Evolutionary conservation across 2,329 filamentous ascomycete species (phyloP).

Genomic region (Pseudogymnoascus sp.): DNA sequence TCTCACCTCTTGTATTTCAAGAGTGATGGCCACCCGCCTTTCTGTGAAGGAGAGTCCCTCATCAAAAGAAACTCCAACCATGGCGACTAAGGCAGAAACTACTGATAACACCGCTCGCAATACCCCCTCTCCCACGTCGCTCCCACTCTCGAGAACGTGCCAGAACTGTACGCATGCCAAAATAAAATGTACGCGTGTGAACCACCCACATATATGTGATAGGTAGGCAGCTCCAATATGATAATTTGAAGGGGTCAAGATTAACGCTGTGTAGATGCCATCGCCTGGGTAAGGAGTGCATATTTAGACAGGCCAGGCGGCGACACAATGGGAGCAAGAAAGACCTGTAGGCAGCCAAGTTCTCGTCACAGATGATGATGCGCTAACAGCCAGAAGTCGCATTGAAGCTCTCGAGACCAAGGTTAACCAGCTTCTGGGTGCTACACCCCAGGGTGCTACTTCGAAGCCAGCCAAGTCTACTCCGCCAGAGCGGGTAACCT

Average conservation of each 20-base stretch:
- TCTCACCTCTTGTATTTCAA: background rate
- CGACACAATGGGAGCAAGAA: constrained; percentile 30
- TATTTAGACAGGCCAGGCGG: constrained; percentile 30
- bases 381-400: constrained; percentile 19
- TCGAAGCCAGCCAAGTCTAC: constrained; percentile 22
- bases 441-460: constrained; percentile 18
- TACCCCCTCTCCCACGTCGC: background rate
- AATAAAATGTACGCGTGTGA: constrained; percentile 2
- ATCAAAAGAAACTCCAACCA: background rate
- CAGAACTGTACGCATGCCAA: background rate
- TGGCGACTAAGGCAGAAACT: background rate
- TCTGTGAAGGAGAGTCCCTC: background rate
- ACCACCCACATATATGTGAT: background rate
- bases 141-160: background rate
- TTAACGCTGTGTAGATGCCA: constrained; percentile 24
- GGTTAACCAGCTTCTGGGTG: constrained; percentile 13
- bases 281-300: constrained; percentile 31
- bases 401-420: constrained; percentile 31
- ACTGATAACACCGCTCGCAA: background rate
- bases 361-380: background rate
- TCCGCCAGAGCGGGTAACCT: background rate
- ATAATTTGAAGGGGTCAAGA: background rate
- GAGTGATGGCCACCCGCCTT: background rate
- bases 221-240: background rate
- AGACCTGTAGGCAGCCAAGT: constrained; percentile 23